Evolutionary conservation across 2,329 filamentous ascomycete species (phyloP).

Genomic region (Penicillium corylophilum): DNA sequence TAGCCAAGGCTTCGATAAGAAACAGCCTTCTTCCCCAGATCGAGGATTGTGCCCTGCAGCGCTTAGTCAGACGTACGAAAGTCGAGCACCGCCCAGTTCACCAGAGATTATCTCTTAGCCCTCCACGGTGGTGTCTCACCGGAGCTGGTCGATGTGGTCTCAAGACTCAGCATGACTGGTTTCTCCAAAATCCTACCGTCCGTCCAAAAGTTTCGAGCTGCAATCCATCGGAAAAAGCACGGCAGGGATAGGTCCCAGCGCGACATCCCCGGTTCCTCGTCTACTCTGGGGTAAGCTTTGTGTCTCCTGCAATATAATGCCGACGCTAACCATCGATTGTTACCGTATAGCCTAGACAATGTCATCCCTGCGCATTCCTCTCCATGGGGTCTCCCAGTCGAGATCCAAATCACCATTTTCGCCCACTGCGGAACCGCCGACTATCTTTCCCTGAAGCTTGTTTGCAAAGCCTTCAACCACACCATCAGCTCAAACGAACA

Average conservation of each 20-base stretch:
- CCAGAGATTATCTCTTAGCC: neutral
- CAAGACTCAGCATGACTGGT: constrained; percentile 34
- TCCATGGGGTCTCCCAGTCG: constrained; percentile 43
- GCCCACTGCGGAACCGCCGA: constrained; percentile 40
- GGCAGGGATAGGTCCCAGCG: constrained; percentile 24
- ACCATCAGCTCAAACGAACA: constrained; percentile 40
- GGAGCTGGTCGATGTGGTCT: constrained; percentile 28
- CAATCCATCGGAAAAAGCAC: constrained; percentile 32
- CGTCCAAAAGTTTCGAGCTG: constrained; percentile 34
- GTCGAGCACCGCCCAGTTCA: neutral
- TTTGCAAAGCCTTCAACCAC: constrained; percentile 39
- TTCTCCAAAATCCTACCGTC: constrained; percentile 32
- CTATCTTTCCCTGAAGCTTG: constrained; percentile 37
- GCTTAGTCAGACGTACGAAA: constrained; percentile 15
- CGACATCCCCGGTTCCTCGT: constrained; percentile 23
- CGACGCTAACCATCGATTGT: neutral
- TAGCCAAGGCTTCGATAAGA: neutral
- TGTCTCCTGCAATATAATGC: neutral
- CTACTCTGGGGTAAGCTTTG: constrained; percentile 26
- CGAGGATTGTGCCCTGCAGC: neutral
- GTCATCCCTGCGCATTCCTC: constrained; percentile 28
- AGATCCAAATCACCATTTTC: constrained; percentile 44
- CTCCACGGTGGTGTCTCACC: constrained; percentile 5
- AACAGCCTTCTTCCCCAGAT: neutral
- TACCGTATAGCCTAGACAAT: constrained; percentile 22